phyloP scores from a whole-genome alignment of 1,139 yeast species.

The Debaryomyces subglobosus region DNA sequence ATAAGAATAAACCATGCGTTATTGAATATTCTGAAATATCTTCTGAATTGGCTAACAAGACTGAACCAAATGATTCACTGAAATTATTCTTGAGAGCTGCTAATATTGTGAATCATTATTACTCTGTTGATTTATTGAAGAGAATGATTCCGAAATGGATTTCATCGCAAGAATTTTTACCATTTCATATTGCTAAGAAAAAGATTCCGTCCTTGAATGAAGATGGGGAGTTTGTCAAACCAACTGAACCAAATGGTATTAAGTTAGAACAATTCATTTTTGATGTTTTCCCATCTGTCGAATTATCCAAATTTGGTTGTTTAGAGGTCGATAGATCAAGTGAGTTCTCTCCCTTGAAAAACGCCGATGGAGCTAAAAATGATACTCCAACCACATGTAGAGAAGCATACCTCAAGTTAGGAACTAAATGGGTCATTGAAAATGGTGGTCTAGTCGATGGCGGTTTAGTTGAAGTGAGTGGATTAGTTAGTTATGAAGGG shows the following conservation, averaged over 20 bases:
- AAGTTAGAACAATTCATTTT: conserved; percentile 96
- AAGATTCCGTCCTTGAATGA: conserved; percentile 70
- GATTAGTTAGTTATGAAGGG: conserved; percentile 78
- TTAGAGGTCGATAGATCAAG: conserved; percentile 83
- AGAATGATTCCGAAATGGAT: conserved; percentile 71
- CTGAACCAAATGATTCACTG: conserved; percentile 48
- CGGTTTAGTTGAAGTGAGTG: conserved; percentile 73
- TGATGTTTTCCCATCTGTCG: conserved; percentile 88
- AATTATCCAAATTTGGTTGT: conserved; percentile 79
- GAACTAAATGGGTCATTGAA: conserved; percentile 73
- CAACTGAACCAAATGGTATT: conserved; percentile 81
- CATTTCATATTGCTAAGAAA: conserved; percentile 92
- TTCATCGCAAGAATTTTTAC: conserved; percentile 64
- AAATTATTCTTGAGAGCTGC: conserved; percentile 86
- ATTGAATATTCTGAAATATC: conserved; percentile 94
- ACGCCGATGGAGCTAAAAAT: conserved; percentile 77
- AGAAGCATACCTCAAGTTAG: conserved; percentile 62
- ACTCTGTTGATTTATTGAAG: conserved; percentile 72
- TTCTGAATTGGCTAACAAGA: conserved; percentile 66
- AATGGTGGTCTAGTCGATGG: conserved; percentile 68
- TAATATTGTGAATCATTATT: conserved; percentile 95
- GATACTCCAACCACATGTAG: conserved; percentile 89
- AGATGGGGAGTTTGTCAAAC: conserved; percentile 56
- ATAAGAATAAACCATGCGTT: conserved; percentile 73
- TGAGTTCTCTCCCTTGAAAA: conserved; percentile 94